phyloP scores from a whole-genome alignment of 2,329 filamentous ascomycete genomes.

The Aspergillus piperis region DNA sequence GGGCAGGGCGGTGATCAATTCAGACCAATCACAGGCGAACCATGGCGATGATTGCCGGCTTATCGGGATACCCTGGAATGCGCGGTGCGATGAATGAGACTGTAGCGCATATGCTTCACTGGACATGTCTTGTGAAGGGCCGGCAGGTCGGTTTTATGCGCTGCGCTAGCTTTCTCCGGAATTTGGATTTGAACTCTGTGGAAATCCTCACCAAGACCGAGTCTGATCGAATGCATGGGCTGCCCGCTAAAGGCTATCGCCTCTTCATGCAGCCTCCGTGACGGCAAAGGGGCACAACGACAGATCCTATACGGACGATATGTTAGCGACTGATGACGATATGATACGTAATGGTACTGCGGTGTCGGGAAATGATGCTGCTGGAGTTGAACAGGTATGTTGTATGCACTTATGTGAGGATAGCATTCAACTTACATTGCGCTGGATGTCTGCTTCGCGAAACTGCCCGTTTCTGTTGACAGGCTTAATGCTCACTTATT shows the following conservation, averaged over 20 bases:
- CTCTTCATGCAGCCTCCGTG: background rate
- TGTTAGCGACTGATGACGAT: background rate
- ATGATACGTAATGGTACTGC: background rate
- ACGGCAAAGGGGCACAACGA: background rate
- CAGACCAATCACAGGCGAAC: slow-evolving; percentile 5
- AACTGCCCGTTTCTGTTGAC: background rate
- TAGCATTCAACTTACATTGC: too few species aligned
- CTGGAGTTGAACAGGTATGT: background rate
- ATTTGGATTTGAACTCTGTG: too few species aligned
- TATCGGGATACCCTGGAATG: background rate
- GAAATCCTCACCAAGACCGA: background rate
- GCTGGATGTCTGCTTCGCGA: background rate
- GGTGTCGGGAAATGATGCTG: background rate
- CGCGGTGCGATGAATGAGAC: background rate
- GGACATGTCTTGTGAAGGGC: background rate
- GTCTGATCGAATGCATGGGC: background rate
- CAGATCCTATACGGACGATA: background rate
- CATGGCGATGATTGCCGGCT: background rate
- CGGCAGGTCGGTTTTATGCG: background rate
- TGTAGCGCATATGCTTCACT: background rate
- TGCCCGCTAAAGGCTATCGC: background rate
- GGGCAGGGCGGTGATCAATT: slow-evolving; percentile 6
- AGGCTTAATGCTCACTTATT: background rate
- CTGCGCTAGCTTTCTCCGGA: background rate
- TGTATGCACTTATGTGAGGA: background rate